Evolutionary conservation across 176 grass and related monocot genomes (phyloP), one percentile per base, ranked within the genome.

Genomic region (Phragmites australis): DNA sequence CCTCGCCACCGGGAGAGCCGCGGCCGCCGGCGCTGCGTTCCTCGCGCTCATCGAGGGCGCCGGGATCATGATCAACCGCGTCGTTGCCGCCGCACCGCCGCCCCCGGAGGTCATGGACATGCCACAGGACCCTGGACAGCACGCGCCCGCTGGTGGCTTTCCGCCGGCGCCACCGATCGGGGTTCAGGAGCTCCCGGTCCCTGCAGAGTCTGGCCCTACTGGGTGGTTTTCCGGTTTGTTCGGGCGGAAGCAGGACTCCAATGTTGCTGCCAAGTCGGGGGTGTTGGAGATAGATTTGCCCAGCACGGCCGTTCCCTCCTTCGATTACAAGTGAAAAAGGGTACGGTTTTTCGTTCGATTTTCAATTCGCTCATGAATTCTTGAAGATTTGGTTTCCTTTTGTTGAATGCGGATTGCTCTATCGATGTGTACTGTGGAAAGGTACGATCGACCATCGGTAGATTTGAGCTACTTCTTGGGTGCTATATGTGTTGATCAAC

Each of bases 1-100:
- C 7, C 53, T 41, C 3, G 45, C 70, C 19, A 22, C 72, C 13
- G 85, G 75, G 0, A 65, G 58, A 12, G 70, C 82, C 7, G 90
- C 88, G 0, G 3, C 78, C 11, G 3, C 72, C 15, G 85, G 83
- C 14, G 86, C 40, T 59, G 27, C 40, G 1, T 30, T 84, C 11
- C 78, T 88, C 34, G 88, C 80, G 5, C 67, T 75, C 51, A 76
- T 88, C 78, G 85, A 86, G 75, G 87, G 85, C 6, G 78, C 63
- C 34, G 87, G 78, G 10, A 76, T 92, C 72, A 57, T 88, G 74
- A n/a, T 88, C 46, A 90, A 85, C 72, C 84, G 81, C 58, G 4
- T 77, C 27, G 21, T 79, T 18, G 70, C 4, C 23, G 2, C 37
- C 0, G 56, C 60, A 21, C 34, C 65, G 17, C 21, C 9, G 23